Percentiles rank a stretch among this genome's conserved stretches.
phyloP scores from a whole-genome alignment of 805 yeast genomes.

The Sungouiozyma ichnusensis region DNA sequence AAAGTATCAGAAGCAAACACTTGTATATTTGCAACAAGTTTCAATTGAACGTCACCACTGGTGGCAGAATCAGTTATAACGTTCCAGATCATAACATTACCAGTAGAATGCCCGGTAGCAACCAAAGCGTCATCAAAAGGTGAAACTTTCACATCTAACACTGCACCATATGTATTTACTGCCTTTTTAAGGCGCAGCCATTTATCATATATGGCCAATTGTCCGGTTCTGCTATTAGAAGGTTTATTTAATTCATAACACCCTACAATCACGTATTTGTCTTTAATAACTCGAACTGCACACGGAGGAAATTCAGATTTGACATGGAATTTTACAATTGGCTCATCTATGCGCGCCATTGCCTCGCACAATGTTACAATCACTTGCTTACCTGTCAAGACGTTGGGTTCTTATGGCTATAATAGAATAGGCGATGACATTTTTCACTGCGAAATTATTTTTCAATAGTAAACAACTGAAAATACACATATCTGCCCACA shows the following conservation, averaged over 20 bases:
- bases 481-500: too few species aligned
- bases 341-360: slow-evolving; percentile 12
- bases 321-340: slow-evolving; percentile 12
- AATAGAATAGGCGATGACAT: too few species aligned
- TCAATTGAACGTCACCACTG: slow-evolving; percentile 8
- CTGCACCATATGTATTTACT: slow-evolving; percentile 43
- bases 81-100: slow-evolving; percentile 59
- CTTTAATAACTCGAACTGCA: slow-evolving; percentile 47
- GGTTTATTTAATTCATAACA: slow-evolving; percentile 66
- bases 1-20: slow-evolving; percentile 40
- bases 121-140: slow-evolving; percentile 42
- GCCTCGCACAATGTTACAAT: background rate
- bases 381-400: too few species aligned
- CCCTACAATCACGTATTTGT: slow-evolving; percentile 51
- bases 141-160: slow-evolving; percentile 64
- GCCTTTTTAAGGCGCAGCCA: slow-evolving; percentile 20
- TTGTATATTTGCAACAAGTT: slow-evolving; percentile 29
- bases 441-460: too few species aligned
- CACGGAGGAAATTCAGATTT: slow-evolving; percentile 72
- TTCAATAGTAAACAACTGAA: too few species aligned
- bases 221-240: slow-evolving; percentile 54
- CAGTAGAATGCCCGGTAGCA: slow-evolving; percentile 72
- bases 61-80: slow-evolving; percentile 9
- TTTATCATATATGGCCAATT: slow-evolving; percentile 34
- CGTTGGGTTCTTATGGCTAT: too few species aligned